These are phyloP conservation scores for Myxozyma neotropica DNA, from an alignment of 805 yeast species.

Conservation along the genomic window DNA sequence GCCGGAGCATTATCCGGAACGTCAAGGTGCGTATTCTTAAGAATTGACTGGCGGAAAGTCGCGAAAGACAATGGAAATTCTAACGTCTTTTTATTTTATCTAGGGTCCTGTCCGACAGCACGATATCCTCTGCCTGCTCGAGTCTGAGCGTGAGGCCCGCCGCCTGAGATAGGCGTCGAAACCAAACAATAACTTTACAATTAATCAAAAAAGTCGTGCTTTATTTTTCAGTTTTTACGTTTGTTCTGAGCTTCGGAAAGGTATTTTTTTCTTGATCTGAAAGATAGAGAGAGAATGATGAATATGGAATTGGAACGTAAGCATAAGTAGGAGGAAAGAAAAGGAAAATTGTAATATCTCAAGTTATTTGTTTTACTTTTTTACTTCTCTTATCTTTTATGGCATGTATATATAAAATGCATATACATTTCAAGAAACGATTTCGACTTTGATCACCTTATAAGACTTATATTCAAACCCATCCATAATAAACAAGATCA, in stretches of 20 bases:
- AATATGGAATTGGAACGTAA: background rate
- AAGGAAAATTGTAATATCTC: background rate
- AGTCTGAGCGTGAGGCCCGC: slow-evolving; percentile 98
- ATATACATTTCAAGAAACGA: background rate
- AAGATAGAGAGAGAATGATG: background rate
- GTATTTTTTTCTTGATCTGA: background rate
- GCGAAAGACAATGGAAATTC: background rate
- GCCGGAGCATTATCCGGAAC: slow-evolving; percentile 96
- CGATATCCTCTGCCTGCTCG: slow-evolving; percentile 98
- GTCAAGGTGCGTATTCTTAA: slow-evolving; percentile 55
- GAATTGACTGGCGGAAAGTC: no score
- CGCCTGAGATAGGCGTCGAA: slow-evolving; percentile 48
- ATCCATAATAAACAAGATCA: background rate
- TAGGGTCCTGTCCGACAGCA: slow-evolving; percentile 96
- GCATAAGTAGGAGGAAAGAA: background rate
- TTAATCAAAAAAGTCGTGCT: no score
- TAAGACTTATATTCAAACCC: background rate
- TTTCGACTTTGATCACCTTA: background rate
- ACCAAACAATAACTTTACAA: no score
- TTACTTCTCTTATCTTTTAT: background rate
- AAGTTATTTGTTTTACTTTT: background rate
- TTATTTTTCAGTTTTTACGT: no score
- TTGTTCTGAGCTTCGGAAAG: no score
- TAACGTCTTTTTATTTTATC: no score
- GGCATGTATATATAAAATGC: background rate